Conservation (phyloP, 108 stramenopile species). For the Nitzschia putrida region DNA sequence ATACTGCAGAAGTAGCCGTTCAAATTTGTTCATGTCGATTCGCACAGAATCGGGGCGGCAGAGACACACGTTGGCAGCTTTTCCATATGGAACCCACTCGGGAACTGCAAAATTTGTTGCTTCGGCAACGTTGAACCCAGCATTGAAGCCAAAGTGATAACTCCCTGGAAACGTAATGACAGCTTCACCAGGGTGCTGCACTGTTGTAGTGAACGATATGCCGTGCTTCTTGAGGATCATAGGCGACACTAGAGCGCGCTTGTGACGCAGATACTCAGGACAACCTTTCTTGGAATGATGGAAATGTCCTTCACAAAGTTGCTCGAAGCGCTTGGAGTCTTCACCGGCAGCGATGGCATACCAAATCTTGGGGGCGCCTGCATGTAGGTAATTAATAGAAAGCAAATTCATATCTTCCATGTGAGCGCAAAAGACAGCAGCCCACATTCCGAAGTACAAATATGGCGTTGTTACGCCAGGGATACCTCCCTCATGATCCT, state of each 20-base stretch:
- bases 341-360: slow-evolving; percentile 86
- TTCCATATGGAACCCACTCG: slow-evolving; percentile 90
- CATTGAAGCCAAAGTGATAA: slow-evolving; percentile 98
- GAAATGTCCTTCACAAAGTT: slow-evolving; percentile 74
- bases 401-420: slow-evolving; percentile 98
- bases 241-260: slow-evolving; percentile 89
- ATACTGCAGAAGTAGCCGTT: slow-evolving; percentile 64
- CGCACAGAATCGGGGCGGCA: slow-evolving; percentile 92
- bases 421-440: slow-evolving; percentile 87
- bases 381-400: slow-evolving; percentile 96
- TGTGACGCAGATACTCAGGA: slow-evolving; percentile 94
- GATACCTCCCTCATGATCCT: slow-evolving; percentile 48
- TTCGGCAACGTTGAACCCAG: slow-evolving; percentile 97
- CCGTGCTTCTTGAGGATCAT: slow-evolving; percentile 84
- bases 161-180: slow-evolving; percentile 95
- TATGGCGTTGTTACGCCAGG: slow-evolving; percentile 89
- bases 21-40: slow-evolving; percentile 87
- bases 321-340: slow-evolving; percentile 82
- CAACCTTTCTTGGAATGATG: slow-evolving; percentile 71
- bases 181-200: slow-evolving; percentile 95
- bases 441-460: slow-evolving; percentile 91
- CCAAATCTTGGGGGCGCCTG: slow-evolving; percentile 97
- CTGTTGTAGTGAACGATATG: slow-evolving; percentile 86
- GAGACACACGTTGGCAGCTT: slow-evolving; percentile 79
- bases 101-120: slow-evolving; percentile 92